phyloP scores from a whole-genome alignment of 495 filamentous ascomycete species.

The Penicillium dipodomyicola region DNA sequence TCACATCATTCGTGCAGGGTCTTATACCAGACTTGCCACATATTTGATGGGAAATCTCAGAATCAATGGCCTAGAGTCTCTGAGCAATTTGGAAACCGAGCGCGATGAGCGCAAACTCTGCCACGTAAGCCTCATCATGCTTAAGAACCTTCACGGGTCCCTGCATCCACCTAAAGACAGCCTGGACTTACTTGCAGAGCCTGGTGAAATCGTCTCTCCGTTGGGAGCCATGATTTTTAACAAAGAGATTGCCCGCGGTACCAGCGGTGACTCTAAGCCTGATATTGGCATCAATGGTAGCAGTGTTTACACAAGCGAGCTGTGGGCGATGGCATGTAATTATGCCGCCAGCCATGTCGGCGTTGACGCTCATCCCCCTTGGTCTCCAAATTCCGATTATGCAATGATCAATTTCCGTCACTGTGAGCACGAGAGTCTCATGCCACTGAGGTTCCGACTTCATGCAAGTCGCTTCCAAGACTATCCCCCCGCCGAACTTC shows the following conservation, averaged over 20 bases:
- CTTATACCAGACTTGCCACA: constrained; percentile 35
- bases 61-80: constrained; percentile 18
- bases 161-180: constrained; percentile 11
- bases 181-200: background rate
- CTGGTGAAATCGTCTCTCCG: background rate
- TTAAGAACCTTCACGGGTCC: constrained; percentile 36
- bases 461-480: constrained; percentile 42
- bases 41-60: constrained; percentile 38
- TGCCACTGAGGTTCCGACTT: constrained; percentile 40
- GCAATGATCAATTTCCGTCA: constrained; percentile 40
- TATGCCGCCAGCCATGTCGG: constrained; percentile 36
- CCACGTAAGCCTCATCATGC: constrained; percentile 38
- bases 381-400: constrained; percentile 45
- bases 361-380: constrained; percentile 35
- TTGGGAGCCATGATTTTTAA: constrained; percentile 9
- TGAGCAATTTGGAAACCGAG: constrained; percentile 25
- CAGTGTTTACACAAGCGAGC: constrained; percentile 36
- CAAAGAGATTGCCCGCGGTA: constrained; percentile 2
- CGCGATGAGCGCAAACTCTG: constrained; percentile 40
- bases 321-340: constrained; percentile 41
- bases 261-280: constrained; percentile 18
- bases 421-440: constrained; percentile 45
- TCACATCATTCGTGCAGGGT: constrained; percentile 37
- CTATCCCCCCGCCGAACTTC: constrained; percentile 29
- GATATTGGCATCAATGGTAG: constrained; percentile 41